Evolutionary conservation across 2,329 filamentous ascomycete genomes (phyloP).

Genomic region (Hypoxylon sp.): DNA sequence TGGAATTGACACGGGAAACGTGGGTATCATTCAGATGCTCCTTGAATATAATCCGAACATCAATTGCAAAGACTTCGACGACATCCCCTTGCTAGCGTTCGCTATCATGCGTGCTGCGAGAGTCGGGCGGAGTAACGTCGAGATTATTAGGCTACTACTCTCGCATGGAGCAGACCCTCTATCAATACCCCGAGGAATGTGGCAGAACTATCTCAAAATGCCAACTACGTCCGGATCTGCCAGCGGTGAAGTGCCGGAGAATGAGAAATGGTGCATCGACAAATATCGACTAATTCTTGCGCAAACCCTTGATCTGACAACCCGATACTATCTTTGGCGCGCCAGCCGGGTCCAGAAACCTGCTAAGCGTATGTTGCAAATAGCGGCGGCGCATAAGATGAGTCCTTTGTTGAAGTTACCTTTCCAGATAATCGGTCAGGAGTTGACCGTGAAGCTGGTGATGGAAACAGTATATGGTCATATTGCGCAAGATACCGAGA

Average conservation of each 20-base stretch:
- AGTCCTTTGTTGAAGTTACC: slow-evolving; percentile 3
- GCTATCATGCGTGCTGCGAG: not conserved
- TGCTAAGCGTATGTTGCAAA: slow-evolving; percentile 1
- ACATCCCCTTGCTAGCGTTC: not conserved
- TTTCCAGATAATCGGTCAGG: slow-evolving; percentile 7
- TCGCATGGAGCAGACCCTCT: not conserved
- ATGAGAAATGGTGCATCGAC: not conserved
- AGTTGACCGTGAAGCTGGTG: not conserved
- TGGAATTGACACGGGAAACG: slow-evolving; percentile 4
- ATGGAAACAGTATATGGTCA: slow-evolving; percentile 9
- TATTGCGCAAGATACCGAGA: slow-evolving; percentile 1
- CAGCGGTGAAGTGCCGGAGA: too few species aligned
- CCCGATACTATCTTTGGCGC: slow-evolving; percentile 16
- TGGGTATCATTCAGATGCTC: slow-evolving; percentile 1
- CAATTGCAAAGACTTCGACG: not conserved
- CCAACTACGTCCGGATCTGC: too few species aligned
- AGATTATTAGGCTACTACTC: not conserved
- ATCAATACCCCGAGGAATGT: not conserved
- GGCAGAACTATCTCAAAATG: too few species aligned
- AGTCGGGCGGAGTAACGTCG: not conserved
- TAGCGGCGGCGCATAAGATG: not conserved
- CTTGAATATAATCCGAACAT: slow-evolving; percentile 2
- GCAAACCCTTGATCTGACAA: not conserved
- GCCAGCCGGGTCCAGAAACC: not conserved
- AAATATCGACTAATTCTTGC: not conserved